These are phyloP conservation scores for Keithomyces neogunnii DNA, from an alignment of 2,329 filamentous ascomycete species.

Conservation along the genomic window DNA sequence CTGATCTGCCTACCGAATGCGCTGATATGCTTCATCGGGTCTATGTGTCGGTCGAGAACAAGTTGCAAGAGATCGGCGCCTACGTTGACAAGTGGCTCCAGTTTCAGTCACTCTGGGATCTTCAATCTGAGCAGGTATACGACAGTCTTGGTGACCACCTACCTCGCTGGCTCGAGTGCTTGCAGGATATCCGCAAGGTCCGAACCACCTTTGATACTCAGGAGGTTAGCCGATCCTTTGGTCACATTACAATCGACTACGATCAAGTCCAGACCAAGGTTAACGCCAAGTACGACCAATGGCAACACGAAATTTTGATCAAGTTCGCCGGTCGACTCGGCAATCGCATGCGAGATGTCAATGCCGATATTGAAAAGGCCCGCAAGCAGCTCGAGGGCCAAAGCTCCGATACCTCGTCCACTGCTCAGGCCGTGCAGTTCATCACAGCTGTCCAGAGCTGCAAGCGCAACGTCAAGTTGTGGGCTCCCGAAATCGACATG, in stretches of 20 bases:
- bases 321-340: slow-evolving; percentile 90
- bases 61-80: slow-evolving; percentile 66
- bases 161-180: slow-evolving; percentile 83
- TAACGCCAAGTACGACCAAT: slow-evolving; percentile 98
- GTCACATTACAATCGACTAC: slow-evolving; percentile 92
- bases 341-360: slow-evolving; percentile 83
- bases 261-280: slow-evolving; percentile 98
- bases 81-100: slow-evolving; percentile 99
- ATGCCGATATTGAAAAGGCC: slow-evolving; percentile 84
- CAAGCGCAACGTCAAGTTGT: slow-evolving; percentile 85
- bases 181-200: slow-evolving; percentile 96
- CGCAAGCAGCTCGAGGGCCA: slow-evolving; percentile 85
- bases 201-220: slow-evolving; percentile 96
- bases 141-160: slow-evolving; percentile 86
- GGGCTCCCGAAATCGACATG: slow-evolving; percentile 91
- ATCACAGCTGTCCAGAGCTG: slow-evolving; percentile 97
- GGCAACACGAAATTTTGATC: slow-evolving; percentile 93
- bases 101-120: slow-evolving; percentile 96
- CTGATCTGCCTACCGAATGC: slow-evolving; percentile 76
- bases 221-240: slow-evolving; percentile 85
- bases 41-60: slow-evolving; percentile 75
- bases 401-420: slow-evolving; percentile 88
- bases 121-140: slow-evolving; percentile 93
- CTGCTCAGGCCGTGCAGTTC: slow-evolving; percentile 93
- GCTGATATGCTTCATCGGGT: slow-evolving; percentile 71